Base-by-base conservation (phyloP, 2,329 filamentous ascomycete species). In the Chalara sp. region DNA sequence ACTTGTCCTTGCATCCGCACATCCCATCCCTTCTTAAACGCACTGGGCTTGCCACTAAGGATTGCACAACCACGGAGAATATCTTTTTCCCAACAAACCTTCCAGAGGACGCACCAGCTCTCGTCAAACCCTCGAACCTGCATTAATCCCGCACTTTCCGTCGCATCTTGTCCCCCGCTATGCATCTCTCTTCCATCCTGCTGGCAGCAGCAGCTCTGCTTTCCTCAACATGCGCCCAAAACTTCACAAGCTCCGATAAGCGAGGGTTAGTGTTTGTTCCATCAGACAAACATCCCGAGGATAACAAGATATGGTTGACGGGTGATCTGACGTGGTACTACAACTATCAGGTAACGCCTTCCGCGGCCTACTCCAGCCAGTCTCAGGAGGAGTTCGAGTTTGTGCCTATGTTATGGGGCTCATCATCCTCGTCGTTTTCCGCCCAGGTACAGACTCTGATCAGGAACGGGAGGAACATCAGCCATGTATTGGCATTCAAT, bases 261-360 rank as follows among this genome's bases (percentile, higher is more conserved):
- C 85, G 88, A 58, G 87, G 87, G 31, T 83, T 93, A 48, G 78
- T 82, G 61, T 87, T 83, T 67, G 78, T 87, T 13, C 76, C 80
- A 6, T 78, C 81, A 53, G 56, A 68, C 5, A 64, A 76, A 1
- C 70, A 75, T 51, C 74, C 80, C 1, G 53, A 71, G 12, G 87
- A 92, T 68, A 80, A 89, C 68, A 65, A 74, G 44, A 73, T 86
- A 60, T 91, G 86, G 84, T 70, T 74, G 8, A 74, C 72, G 37
- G 79, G 77, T 13, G 78, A 81, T 41, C 68, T 92, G 50, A 85
- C 81, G 3, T 93, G 88, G 88, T 93, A 93, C 73, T 93, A 92
- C 76, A 92, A 91, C 72, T 93, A 91, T 67, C 68, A 70, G 30
- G 62, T 73, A 21, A 63, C 67, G 4, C 86, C 87, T 1, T 79